These are phyloP conservation scores for Exobasidium rhododendri DNA, from an alignment of 1,284 basidiomycete genomes.

Conservation along the genomic window DNA sequence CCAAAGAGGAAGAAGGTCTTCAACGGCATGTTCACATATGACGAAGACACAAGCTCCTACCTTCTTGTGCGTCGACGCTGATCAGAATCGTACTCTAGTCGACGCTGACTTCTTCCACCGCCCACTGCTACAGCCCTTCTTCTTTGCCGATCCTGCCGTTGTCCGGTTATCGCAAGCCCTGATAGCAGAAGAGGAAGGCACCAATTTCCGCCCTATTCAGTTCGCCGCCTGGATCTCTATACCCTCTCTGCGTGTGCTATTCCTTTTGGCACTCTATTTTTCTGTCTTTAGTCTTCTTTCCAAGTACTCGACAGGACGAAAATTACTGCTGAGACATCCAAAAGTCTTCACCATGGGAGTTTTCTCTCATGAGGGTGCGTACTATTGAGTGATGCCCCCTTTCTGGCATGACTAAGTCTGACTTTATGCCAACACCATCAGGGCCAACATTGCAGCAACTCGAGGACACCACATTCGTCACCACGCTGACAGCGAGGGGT, in stretches of 20 bases:
- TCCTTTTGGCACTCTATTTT: slow-evolving; percentile 4
- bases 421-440: too few relatives aligned
- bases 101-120: too few relatives aligned
- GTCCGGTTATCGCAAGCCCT: slow-evolving; percentile 20
- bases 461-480: slow-evolving; percentile 12
- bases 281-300: slow-evolving; percentile 17
- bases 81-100: not conserved
- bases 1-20: slow-evolving; percentile 12
- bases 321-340: slow-evolving; percentile 18
- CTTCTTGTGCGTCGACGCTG: slow-evolving; percentile 4
- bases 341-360: slow-evolving; percentile 18
- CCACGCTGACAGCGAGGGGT: slow-evolving; percentile 18
- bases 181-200: slow-evolving; percentile 9
- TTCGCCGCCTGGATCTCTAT: slow-evolving; percentile 19
- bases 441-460: slow-evolving; percentile 21
- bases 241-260: slow-evolving; percentile 15
- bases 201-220: slow-evolving; percentile 12
- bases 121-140: slow-evolving; percentile 16
- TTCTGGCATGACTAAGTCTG: too few relatives aligned
- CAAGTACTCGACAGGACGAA: slow-evolving; percentile 13
- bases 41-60: slow-evolving; percentile 4
- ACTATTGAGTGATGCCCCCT: too few relatives aligned
- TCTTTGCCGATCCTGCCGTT: slow-evolving; percentile 26
- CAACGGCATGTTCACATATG: slow-evolving; percentile 11
- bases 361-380: slow-evolving; percentile 20